A percentile compares a stretch with the other conserved stretches of the same genome.
Evolutionary conservation across 2,329 filamentous ascomycete species (phyloP).

Genomic region (Aspergillus unguis): DNA sequence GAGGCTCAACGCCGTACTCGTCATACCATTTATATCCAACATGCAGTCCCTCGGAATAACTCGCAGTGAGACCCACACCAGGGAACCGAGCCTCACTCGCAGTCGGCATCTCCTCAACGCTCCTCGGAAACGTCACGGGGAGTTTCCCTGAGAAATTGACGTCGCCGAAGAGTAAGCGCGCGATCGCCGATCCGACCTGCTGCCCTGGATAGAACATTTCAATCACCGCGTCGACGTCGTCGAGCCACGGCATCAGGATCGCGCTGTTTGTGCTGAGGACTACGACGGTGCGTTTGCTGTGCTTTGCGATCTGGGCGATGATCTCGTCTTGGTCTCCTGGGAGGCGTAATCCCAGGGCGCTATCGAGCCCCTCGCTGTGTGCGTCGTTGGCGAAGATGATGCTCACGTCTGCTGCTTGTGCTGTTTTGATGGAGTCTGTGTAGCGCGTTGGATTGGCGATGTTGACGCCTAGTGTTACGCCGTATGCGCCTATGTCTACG

Average conservation of each 20-base stretch:
- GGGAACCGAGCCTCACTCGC: not conserved
- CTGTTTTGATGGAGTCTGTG: not conserved
- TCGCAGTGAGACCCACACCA: not conserved
- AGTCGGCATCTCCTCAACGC: not conserved
- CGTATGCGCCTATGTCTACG: no score
- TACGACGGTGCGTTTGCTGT: not conserved
- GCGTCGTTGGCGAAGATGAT: not conserved
- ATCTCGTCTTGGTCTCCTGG: not conserved
- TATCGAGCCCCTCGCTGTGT: not conserved
- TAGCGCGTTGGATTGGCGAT: no score
- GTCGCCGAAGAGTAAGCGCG: not conserved
- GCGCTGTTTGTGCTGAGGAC: not conserved
- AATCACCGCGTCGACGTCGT: not conserved
- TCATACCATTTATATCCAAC: not conserved
- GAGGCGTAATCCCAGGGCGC: not conserved
- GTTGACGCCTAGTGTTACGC: no score
- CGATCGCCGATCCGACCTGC: not conserved
- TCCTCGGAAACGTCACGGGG: not conserved
- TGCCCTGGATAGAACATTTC: not conserved
- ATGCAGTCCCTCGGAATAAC: not conserved
- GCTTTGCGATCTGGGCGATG: not conserved
- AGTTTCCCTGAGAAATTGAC: not conserved
- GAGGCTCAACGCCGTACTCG: not conserved
- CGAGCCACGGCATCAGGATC: not conserved
- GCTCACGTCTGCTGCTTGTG: not conserved